A percentile compares a stretch with the other conserved stretches of the same genome.
Evolutionary conservation across 2,329 filamentous ascomycete species (phyloP).

Genomic region (Niveomyces coronatus): DNA sequence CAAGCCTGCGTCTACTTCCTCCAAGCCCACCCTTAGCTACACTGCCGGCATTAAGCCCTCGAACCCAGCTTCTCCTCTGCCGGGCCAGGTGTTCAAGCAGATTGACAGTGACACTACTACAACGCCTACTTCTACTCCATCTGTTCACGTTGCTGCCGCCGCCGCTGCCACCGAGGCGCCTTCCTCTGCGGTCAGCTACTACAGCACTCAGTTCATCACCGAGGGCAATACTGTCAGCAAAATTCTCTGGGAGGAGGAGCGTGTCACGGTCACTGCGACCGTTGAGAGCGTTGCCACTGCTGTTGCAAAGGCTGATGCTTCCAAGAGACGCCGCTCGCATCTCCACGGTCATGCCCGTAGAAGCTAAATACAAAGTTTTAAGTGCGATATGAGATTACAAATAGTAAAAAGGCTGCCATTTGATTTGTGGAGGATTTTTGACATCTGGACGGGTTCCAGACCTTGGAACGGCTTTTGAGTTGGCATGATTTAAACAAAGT

Average conservation of each 20-base stretch:
- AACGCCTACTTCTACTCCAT: constrained; percentile 13
- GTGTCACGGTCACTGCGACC: constrained; percentile 41
- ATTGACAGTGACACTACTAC: constrained; percentile 9
- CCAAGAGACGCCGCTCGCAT: constrained; percentile 20
- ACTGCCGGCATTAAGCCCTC: constrained; percentile 24
- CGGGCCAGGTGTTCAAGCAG: constrained; percentile 34
- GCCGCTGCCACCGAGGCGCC: constrained; percentile 21
- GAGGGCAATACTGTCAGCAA: constrained; percentile 40
- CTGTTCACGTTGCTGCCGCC: constrained; percentile 9
- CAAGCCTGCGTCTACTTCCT: background rate
- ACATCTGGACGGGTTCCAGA: constrained; percentile 28
- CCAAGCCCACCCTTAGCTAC: constrained; percentile 25
- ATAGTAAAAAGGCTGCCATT: constrained; percentile 11
- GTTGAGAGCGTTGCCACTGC: constrained; percentile 31
- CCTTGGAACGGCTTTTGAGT: constrained; percentile 16
- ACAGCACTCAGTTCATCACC: constrained; percentile 44
- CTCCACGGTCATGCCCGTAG: constrained; percentile 29
- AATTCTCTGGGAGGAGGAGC: constrained; percentile 46
- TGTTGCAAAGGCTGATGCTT: constrained; percentile 22
- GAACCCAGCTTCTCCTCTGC: constrained; percentile 24
- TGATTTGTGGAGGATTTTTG: constrained; percentile 14
- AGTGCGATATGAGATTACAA: constrained; percentile 10
- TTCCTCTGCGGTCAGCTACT: constrained; percentile 21
- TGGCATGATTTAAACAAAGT: constrained; percentile 25
- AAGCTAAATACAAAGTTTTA: constrained; percentile 10